These are phyloP conservation scores for Pyrenochaeta sp. DNA, from an alignment of 2,329 filamentous ascomycete genomes.

Conservation along the genomic window DNA sequence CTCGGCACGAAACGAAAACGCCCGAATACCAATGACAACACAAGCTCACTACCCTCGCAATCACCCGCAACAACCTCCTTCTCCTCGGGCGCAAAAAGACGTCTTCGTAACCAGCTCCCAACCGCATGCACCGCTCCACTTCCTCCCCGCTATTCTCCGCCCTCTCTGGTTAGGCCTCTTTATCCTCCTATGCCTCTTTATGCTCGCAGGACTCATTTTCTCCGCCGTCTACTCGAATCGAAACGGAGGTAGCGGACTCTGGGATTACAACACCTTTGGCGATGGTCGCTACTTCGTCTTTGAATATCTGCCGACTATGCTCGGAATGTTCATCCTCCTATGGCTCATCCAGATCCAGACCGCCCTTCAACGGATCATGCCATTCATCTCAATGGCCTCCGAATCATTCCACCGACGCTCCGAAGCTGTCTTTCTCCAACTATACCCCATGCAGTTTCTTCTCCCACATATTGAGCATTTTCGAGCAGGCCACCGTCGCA, in stretches of 20 bases:
- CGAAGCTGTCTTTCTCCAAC: conserved; percentile 69
- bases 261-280: conserved; percentile 73
- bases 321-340: conserved; percentile 75
- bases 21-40: conserved; percentile 12
- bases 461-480: conserved; percentile 75
- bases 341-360: conserved; percentile 79
- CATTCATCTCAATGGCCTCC: conserved; percentile 80
- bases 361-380: conserved; percentile 77
- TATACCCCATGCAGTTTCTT: conserved; percentile 70
- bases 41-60: conserved; percentile 3
- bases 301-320: conserved; percentile 80
- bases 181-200: conserved; percentile 69
- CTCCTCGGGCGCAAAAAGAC: conserved; percentile 40
- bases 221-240: conserved; percentile 61
- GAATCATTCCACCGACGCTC: conserved; percentile 66
- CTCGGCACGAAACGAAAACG: conserved; percentile 12
- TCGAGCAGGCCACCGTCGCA: conserved; percentile 70
- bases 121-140: conserved; percentile 64
- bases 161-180: conserved; percentile 69
- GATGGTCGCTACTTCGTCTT: conserved; percentile 84
- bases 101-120: conserved; percentile 59
- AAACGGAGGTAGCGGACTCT: conserved; percentile 68
- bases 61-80: conserved; percentile 16
- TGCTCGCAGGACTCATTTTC: conserved; percentile 77
- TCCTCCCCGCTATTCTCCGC: conserved; percentile 75